Percentiles rank a stretch among this genome's conserved stretches.
Conservation (phyloP, 2,329 filamentous ascomycete genomes). For the Paracoccidioides lutzii region DNA sequence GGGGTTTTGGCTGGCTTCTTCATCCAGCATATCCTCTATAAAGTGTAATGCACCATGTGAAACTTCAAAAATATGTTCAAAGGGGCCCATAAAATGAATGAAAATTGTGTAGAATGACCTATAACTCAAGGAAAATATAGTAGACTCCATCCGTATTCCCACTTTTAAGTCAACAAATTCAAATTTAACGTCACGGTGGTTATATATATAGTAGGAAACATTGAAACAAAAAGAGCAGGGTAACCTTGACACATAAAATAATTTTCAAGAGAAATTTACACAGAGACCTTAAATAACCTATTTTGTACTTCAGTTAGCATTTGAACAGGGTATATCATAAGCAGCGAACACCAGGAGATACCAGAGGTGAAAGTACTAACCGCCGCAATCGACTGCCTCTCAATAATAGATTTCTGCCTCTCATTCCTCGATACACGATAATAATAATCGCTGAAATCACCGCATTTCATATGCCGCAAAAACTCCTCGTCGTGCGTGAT, state of each 20-base stretch:
- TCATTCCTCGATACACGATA: constrained; percentile 74
- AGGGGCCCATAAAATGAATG: too few relatives aligned
- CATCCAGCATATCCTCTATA: too few relatives aligned
- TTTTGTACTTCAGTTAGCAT: background rate
- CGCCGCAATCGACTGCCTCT: constrained; percentile 45
- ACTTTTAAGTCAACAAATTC: background rate
- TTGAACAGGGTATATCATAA: background rate
- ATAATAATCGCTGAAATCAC: constrained; percentile 85
- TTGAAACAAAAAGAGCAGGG: background rate
- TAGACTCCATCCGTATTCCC: background rate
- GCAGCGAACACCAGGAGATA: background rate
- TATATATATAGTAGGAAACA: background rate
- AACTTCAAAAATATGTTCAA: too few relatives aligned
- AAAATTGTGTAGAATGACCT: too few relatives aligned
- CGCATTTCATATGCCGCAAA: constrained; percentile 80
- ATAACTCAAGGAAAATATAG: background rate
- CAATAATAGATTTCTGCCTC: constrained; percentile 77
- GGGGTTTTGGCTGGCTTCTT: too few relatives aligned
- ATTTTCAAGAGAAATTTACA: background rate
- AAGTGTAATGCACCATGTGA: too few relatives aligned
- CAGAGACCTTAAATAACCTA: background rate
- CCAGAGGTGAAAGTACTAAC: constrained; percentile 19
- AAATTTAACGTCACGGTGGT: too few relatives aligned
- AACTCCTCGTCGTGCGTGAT: constrained; percentile 99
- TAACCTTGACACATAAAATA: background rate